Evolutionary conservation across 106 monocot species (phyloP).

Genomic region (Agapanthus africanus): DNA sequence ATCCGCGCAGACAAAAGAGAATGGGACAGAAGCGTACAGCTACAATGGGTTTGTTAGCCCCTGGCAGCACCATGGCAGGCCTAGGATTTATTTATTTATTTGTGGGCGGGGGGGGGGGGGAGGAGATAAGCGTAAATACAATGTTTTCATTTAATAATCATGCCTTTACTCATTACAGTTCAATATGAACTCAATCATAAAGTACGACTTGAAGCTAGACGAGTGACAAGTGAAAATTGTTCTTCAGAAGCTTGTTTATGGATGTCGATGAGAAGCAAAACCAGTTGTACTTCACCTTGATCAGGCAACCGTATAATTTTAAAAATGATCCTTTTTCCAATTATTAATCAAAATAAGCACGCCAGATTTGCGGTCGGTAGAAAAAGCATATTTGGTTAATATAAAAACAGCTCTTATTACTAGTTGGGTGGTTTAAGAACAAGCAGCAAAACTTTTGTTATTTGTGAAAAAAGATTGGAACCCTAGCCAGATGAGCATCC

Average conservation of each 20-base stretch:
- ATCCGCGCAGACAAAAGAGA: slow-evolving; percentile 56
- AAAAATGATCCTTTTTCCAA: not conserved
- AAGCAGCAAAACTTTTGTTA: not conserved
- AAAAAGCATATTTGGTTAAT: not conserved
- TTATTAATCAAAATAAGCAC: not conserved
- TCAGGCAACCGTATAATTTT: not conserved
- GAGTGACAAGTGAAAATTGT: not conserved
- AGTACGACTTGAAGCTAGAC: not conserved
- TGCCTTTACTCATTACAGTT: not conserved
- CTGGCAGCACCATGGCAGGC: slow-evolving; percentile 77
- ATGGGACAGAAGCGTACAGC: slow-evolving; percentile 84
- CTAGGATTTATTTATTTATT: slow-evolving; percentile 38
- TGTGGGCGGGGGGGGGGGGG: no score
- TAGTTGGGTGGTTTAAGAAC: not conserved
- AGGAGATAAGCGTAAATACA: not conserved
- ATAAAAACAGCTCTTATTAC: not conserved
- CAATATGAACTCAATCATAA: not conserved
- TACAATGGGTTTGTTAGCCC: slow-evolving; percentile 82
- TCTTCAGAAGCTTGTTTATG: not conserved
- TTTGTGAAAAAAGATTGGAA: no score
- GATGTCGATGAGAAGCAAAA: not conserved
- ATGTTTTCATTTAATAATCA: no score
- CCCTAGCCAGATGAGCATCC: no score
- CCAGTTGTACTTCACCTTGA: not conserved
- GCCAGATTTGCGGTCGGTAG: not conserved